Evolutionary conservation across 495 filamentous ascomycete species (phyloP).

Genomic region (Neurospora sp.): DNA sequence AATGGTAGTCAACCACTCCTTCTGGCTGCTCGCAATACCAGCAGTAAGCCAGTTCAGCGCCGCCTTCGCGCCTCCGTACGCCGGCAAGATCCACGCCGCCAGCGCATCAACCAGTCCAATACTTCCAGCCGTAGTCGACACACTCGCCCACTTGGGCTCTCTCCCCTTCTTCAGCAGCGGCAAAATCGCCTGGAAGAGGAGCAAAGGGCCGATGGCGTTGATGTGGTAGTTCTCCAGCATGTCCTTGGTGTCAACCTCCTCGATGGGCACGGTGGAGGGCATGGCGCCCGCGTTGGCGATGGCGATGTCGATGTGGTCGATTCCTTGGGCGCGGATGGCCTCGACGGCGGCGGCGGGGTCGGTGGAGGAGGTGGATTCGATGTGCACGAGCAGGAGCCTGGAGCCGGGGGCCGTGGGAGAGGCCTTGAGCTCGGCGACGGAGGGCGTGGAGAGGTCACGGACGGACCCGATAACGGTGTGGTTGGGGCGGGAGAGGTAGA

Average conservation of each 20-base stretch:
- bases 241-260: conserved; percentile 4
- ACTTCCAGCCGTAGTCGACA: conserved; percentile 8
- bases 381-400: conserved; percentile 11
- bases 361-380: conserved; percentile 5
- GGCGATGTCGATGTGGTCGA: conserved; percentile 14
- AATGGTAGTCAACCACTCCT: not conserved
- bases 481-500: conserved; percentile 17
- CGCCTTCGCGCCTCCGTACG: conserved; percentile 12
- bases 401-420: conserved; percentile 5
- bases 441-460: conserved; percentile 5
- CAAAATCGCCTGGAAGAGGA: conserved; percentile 10
- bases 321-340: conserved; percentile 1
- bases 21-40: not conserved
- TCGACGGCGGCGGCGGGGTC: conserved; percentile 7
- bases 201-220: conserved; percentile 12
- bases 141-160: conserved; percentile 8
- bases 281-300: conserved; percentile 17
- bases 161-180: conserved; percentile 9
- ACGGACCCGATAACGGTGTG: conserved; percentile 21
- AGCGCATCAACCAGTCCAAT: conserved; percentile 6
- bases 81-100: conserved; percentile 6
- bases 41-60: conserved; percentile 14
- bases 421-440: conserved; percentile 9
- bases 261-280: conserved; percentile 4
- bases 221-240: conserved; percentile 2